Evolutionary conservation across 257 asterid species (phyloP).

Genomic region (Thymus quinquecostatus): DNA sequence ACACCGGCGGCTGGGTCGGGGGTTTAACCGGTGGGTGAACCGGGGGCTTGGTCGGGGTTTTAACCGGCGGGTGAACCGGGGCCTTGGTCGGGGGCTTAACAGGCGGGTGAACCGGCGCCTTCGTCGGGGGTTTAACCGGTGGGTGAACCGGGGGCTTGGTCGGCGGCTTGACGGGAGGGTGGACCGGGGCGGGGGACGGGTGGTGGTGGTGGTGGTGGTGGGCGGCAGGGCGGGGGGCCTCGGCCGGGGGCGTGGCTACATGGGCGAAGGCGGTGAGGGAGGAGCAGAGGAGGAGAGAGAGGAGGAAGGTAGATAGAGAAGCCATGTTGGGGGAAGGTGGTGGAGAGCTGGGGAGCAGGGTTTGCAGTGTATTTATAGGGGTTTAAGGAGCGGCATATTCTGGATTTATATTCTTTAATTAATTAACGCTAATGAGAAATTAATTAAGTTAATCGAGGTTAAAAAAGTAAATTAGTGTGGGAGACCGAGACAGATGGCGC

Average conservation of each 20-base stretch:
- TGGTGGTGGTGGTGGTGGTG: constrained; percentile 32
- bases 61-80: not conserved
- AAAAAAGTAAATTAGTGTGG: no score
- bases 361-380: constrained; percentile 38
- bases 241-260: constrained; percentile 22
- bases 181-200: constrained; percentile 14
- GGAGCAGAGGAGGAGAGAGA: constrained; percentile 39
- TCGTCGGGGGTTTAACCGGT: constrained; percentile 17
- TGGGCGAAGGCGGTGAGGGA: constrained; percentile 18
- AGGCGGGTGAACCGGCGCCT: not conserved
- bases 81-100: constrained; percentile 15
- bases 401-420: not conserved
- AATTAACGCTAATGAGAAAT: no score
- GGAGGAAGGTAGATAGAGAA: constrained; percentile 17
- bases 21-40: constrained; percentile 24
- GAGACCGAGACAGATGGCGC: not conserved
- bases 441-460: no score
- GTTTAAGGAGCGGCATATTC: constrained; percentile 27
- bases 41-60: constrained; percentile 30
- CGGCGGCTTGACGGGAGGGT: constrained; percentile 16
- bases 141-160: not conserved
- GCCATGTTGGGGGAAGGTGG: constrained; percentile 33
- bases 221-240: constrained; percentile 29
- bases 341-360: not conserved
- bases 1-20: constrained; percentile 30